Evolutionary conservation across 805 yeast genomes (phyloP).

Genomic region (Maudiozyma barnettii): DNA sequence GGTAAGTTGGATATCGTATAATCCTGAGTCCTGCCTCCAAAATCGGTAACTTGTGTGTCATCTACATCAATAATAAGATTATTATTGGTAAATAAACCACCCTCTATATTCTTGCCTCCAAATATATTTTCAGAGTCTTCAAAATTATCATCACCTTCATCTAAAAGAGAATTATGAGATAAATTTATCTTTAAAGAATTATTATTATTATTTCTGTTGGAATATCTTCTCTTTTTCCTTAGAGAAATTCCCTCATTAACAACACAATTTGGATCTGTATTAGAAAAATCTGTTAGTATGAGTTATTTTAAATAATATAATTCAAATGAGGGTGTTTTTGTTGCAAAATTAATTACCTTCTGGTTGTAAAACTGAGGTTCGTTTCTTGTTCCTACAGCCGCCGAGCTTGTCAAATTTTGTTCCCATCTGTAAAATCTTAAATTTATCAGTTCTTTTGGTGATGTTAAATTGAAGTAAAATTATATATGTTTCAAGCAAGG

Average conservation of each 20-base stretch:
- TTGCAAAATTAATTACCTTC: slow-evolving; percentile 1
- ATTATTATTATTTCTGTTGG: not conserved
- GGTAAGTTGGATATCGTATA: not conserved
- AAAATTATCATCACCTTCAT: slow-evolving; percentile 6
- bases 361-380: not conserved
- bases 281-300: not conserved
- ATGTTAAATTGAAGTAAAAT: too few relatives aligned
- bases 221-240: too few relatives aligned
- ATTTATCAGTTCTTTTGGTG: too few relatives aligned
- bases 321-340: not conserved
- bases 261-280: not conserved
- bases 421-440: not conserved
- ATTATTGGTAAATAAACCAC: not conserved
- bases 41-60: slow-evolving; percentile 7
- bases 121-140: slow-evolving; percentile 2
- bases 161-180: slow-evolving; percentile 18
- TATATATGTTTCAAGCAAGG: too few relatives aligned
- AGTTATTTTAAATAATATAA: not conserved
- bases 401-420: slow-evolving; percentile 3
- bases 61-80: slow-evolving; percentile 5
- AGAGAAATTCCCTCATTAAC: too few relatives aligned
- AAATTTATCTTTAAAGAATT: slow-evolving; percentile 12
- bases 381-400: slow-evolving; percentile 2
- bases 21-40: not conserved
- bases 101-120: slow-evolving; percentile 2